Evolutionary conservation across 352 stramenopile species (phyloP), one percentile per base, ranked within the genome.

Genomic region (Phytophthora hibernalis): DNA sequence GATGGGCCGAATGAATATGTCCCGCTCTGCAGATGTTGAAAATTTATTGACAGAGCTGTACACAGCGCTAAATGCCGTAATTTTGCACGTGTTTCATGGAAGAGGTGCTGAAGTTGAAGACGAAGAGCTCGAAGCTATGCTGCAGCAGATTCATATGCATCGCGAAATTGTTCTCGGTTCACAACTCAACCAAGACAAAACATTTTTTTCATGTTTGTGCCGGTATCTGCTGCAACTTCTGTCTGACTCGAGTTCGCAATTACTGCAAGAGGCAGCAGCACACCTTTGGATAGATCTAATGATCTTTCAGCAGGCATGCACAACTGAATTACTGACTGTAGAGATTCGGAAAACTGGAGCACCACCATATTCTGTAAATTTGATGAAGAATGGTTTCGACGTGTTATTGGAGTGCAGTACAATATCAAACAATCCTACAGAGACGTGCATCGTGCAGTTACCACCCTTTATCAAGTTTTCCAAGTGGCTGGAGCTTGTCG

Each of bases 301-400:
- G 62, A 59, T 77, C 26, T 83, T 87, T n/a, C 85, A 91, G 43
- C 68, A 72, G 2, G 31, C 63, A 33, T 81, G 83, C 21, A 76
- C 89, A 66, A 54, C 65, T 28, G 79, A 89, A 20, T 30, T 91
- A 43, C 67, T 93, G 11, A 91, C 79, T 5, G 70, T 93, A 1
- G 83, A 91, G 35, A 88, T 93, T 50, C 76, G 81, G 11, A 78
- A 77, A 57, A 51, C 68, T 37, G 82, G 78, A 0, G 69, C 68
- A 2, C 63, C 81, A 4, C 71, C 77, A 8, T 93, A 93, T 64
- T 83, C 83, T 4, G 74, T 93, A 30, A 91, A 93, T 45, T 50
- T 93, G 62, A 88, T 91, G 75, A 93, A 93, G 58, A 91, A 86
- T 33, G 85, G 85, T 0, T 93, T 93, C 56, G 83, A 93, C 11